Evolutionary conservation across 140 eudicot species (phyloP).

Genomic region (Bidens hawaiensis): DNA sequence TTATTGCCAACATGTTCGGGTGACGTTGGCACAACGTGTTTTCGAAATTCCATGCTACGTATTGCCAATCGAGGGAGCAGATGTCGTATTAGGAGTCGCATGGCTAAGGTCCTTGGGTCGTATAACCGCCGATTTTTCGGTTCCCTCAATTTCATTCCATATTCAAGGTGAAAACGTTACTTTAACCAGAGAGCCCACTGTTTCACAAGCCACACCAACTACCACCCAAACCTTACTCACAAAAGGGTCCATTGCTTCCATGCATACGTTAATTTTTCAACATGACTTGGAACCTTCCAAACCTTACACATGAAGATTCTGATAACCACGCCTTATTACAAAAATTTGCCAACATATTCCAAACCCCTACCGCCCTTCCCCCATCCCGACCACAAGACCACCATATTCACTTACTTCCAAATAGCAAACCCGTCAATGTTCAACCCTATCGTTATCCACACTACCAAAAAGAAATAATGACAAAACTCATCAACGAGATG

Average conservation of each 20-base stretch:
- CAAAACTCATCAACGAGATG: neutral
- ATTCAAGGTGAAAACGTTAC: neutral
- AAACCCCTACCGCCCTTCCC: neutral
- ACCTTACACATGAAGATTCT: neutral
- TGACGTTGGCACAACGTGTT: neutral
- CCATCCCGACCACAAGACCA: constrained; percentile 1
- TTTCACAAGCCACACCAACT: neutral
- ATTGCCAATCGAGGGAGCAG: neutral
- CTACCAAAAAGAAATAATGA: constrained; percentile 4
- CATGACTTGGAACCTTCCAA: neutral
- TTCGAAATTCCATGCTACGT: neutral
- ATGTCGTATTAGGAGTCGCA: neutral
- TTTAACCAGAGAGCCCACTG: neutral
- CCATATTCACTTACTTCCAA: neutral
- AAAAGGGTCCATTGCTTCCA: neutral
- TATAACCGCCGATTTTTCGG: neutral
- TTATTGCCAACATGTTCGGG: neutral
- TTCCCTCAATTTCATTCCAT: neutral
- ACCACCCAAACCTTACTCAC: neutral
- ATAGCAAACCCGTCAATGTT: neutral
- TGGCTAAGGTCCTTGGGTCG: no score
- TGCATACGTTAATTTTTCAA: neutral
- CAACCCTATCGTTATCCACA: constrained; percentile 4
- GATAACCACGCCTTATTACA: neutral
- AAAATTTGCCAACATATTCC: neutral